A percentile compares a stretch with the other conserved stretches of the same genome.
These are phyloP conservation scores for Claviceps sp. DNA, from an alignment of 2,329 filamentous ascomycete species.

Conservation along the genomic window DNA sequence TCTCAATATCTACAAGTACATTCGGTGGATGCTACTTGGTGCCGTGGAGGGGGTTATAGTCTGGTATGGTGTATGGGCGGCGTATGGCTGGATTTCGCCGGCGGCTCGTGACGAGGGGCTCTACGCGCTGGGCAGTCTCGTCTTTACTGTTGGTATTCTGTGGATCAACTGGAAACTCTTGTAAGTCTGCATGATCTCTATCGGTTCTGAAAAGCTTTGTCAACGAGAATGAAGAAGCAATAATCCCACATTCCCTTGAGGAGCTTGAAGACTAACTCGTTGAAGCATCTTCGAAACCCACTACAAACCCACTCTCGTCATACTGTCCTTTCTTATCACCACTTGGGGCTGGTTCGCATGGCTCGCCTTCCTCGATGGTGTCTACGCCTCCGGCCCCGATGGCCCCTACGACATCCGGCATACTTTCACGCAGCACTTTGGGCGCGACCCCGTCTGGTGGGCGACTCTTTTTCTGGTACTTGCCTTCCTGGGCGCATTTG, in stretches of 20 bases:
- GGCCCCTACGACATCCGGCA: slow-evolving; percentile 52
- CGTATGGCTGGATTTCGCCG: slow-evolving; percentile 33
- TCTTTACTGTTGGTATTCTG: slow-evolving; percentile 56
- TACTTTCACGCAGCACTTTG: slow-evolving; percentile 54
- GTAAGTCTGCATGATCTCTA: slow-evolving; percentile 26
- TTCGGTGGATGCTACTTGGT: slow-evolving; percentile 66
- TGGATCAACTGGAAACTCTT: slow-evolving; percentile 68
- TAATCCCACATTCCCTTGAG: too few relatives aligned
- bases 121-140: slow-evolving; percentile 60
- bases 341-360: slow-evolving; percentile 56
- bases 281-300: slow-evolving; percentile 58
- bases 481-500: slow-evolving; percentile 45
- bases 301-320: slow-evolving; percentile 55
- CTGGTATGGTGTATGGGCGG: slow-evolving; percentile 50
- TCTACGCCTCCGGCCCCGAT: slow-evolving; percentile 39
- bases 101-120: slow-evolving; percentile 51
- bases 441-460: slow-evolving; percentile 63
- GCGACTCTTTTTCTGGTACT: slow-evolving; percentile 52
- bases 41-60: slow-evolving; percentile 59
- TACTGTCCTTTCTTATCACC: slow-evolving; percentile 43
- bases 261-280: background rate
- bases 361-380: slow-evolving; percentile 56
- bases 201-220: too few relatives aligned
- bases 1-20: slow-evolving; percentile 61
- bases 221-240: too few relatives aligned